Conservation (phyloP, 345 rosid genomes). For the Salix viminalis region DNA sequence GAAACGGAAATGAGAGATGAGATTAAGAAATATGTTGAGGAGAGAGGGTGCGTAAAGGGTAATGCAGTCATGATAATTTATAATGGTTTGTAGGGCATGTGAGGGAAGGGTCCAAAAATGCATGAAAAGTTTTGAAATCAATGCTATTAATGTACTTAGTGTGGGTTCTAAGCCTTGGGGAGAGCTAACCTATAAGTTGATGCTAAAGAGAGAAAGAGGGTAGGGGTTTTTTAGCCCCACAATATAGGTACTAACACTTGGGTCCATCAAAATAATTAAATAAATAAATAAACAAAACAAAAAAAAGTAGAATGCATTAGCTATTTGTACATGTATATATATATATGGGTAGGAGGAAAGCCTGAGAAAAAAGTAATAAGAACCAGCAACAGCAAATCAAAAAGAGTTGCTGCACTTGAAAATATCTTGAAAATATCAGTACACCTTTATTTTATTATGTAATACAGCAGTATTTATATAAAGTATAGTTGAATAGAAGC, state of each 20-base stretch:
- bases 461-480: no score
- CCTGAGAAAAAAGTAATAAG: neutral
- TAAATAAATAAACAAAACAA: neutral
- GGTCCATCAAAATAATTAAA: neutral
- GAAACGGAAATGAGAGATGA: conserved; percentile 2
- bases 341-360: conserved; percentile 34
- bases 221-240: conserved; percentile 24
- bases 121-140: conserved; percentile 45
- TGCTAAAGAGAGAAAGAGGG: conserved; percentile 6
- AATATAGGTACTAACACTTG: conserved; percentile 7
- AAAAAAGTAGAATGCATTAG: conserved; percentile 5
- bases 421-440: no score
- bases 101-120: conserved; percentile 29
- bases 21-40: neutral
- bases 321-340: neutral
- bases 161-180: conserved; percentile 36
- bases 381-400: no score
- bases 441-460: no score
- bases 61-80: conserved; percentile 62
- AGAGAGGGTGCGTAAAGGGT: conserved; percentile 44
- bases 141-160: conserved; percentile 41
- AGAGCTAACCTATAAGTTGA: conserved; percentile 43
- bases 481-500: no score
- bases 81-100: conserved; percentile 56
- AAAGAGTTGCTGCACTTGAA: no score